These are phyloP conservation scores for Pseudopithomyces chartarum DNA, from an alignment of 2,329 filamentous ascomycete species.

Conservation along the genomic window DNA sequence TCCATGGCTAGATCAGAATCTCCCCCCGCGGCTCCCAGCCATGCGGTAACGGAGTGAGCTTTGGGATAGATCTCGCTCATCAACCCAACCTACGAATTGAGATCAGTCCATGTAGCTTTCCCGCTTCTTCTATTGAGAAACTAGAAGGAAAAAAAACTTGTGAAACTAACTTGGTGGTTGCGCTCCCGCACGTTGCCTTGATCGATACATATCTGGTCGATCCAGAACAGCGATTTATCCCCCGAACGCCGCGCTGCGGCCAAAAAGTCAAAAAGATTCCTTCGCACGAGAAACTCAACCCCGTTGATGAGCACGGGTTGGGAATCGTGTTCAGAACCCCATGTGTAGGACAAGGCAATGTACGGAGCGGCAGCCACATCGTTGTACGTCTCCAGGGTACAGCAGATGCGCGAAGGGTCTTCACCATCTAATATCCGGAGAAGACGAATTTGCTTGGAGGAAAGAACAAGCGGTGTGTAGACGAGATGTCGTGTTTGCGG, in stretches of 20 bases:
- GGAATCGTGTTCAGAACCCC: background rate
- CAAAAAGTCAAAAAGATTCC: constrained; percentile 13
- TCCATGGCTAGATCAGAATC: background rate
- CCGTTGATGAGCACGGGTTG: constrained; percentile 1
- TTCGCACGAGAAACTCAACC: background rate
- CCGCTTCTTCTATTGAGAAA: too few species aligned
- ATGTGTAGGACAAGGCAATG: constrained; percentile 14
- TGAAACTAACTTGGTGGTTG: constrained; percentile 14
- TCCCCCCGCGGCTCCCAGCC: constrained; percentile 1
- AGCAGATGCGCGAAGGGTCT: background rate
- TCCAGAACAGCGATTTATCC: constrained; percentile 3
- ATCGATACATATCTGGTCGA: constrained; percentile 15
- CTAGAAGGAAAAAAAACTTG: background rate
- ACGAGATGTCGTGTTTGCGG: background rate
- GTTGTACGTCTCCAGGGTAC: background rate
- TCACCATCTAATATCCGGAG: background rate
- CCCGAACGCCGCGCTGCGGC: background rate
- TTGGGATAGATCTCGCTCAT: constrained; percentile 12
- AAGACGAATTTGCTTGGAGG: background rate
- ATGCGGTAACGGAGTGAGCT: constrained; percentile 1
- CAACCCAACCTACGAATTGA: background rate
- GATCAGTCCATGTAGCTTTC: background rate
- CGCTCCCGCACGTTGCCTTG: constrained; percentile 6
- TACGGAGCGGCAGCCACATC: constrained; percentile 3
- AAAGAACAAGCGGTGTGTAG: background rate